Evolutionary conservation across 805 yeast genomes (phyloP).

Genomic region (Priceomyces carsonii): DNA sequence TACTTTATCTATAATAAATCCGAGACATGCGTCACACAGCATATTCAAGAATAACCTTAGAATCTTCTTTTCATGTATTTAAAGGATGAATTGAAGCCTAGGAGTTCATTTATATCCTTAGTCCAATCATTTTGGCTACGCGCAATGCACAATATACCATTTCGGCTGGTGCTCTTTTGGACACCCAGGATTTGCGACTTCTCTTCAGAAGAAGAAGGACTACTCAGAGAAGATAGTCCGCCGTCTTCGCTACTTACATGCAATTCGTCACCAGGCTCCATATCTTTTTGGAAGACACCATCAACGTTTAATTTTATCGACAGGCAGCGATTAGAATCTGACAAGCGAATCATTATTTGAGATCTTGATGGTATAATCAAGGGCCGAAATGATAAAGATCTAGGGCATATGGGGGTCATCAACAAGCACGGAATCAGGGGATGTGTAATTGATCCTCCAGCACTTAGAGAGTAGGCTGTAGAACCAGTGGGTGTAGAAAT

Average conservation of each 20-base stretch:
- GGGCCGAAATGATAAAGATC: constrained; percentile 89
- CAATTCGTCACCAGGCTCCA: constrained; percentile 76
- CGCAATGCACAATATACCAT: constrained; percentile 88
- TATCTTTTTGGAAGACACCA: constrained; percentile 72
- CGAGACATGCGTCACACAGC: no score
- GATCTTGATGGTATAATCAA: constrained; percentile 77
- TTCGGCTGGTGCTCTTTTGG: constrained; percentile 15
- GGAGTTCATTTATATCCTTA: constrained; percentile 77
- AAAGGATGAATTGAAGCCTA: constrained; percentile 88
- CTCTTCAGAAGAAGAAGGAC: not conserved
- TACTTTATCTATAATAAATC: no score
- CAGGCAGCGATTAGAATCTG: constrained; percentile 45
- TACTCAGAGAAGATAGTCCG: constrained; percentile 33
- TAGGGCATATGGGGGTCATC: constrained; percentile 88
- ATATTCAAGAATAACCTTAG: no score
- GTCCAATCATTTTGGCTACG: constrained; percentile 89
- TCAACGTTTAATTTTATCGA: constrained; percentile 68
- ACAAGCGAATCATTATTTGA: constrained; percentile 64
- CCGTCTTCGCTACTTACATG: constrained; percentile 69
- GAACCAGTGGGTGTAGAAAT: constrained; percentile 93
- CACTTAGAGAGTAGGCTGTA: constrained; percentile 84
- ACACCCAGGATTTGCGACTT: no score
- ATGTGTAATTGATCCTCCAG: constrained; percentile 93
- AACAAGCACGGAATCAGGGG: constrained; percentile 83
- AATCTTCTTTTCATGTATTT: constrained; percentile 27